Conservation (phyloP, 2,329 filamentous ascomycete genomes). For the Torrubiellomyces zombiae region DNA sequence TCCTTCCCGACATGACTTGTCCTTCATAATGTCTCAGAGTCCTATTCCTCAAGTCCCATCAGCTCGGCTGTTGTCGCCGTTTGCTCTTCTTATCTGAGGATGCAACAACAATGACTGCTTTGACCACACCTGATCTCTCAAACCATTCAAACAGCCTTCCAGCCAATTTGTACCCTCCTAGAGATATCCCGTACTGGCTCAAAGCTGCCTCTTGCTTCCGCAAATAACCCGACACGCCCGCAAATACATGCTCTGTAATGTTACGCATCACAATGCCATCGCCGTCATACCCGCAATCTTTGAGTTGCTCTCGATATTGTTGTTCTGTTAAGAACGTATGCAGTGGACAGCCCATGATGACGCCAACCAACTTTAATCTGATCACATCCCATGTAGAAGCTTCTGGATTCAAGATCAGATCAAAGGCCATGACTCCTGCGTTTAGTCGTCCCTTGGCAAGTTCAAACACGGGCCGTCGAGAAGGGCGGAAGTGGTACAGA, state of each 20-base stretch:
- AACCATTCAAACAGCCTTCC: constrained; percentile 23
- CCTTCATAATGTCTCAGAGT: no score
- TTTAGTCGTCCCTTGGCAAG: constrained; percentile 22
- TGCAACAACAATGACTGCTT: constrained; percentile 19
- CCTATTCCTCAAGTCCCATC: no score
- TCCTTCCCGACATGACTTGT: no score
- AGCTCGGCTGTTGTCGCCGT: neutral
- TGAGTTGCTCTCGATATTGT: constrained; percentile 27
- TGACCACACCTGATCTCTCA: constrained; percentile 15
- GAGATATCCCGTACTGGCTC: constrained; percentile 17
- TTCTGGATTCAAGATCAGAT: constrained; percentile 25
- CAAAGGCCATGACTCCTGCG: constrained; percentile 37
- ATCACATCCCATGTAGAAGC: constrained; percentile 14
- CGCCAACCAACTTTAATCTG: constrained; percentile 23
- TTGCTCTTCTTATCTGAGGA: constrained; percentile 2
- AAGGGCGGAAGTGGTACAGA: constrained; percentile 39
- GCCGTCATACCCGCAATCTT: constrained; percentile 28
- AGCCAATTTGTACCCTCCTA: constrained; percentile 18
- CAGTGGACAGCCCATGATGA: constrained; percentile 30
- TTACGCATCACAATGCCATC: constrained; percentile 27
- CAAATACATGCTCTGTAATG: constrained; percentile 35
- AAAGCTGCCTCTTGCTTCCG: constrained; percentile 15
- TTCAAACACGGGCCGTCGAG: constrained; percentile 26
- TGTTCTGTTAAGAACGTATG: constrained; percentile 28
- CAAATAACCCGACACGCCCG: constrained; percentile 28